Evolutionary conservation across 345 rosid species (phyloP).

Genomic region (Pugionium dolabratum): DNA sequence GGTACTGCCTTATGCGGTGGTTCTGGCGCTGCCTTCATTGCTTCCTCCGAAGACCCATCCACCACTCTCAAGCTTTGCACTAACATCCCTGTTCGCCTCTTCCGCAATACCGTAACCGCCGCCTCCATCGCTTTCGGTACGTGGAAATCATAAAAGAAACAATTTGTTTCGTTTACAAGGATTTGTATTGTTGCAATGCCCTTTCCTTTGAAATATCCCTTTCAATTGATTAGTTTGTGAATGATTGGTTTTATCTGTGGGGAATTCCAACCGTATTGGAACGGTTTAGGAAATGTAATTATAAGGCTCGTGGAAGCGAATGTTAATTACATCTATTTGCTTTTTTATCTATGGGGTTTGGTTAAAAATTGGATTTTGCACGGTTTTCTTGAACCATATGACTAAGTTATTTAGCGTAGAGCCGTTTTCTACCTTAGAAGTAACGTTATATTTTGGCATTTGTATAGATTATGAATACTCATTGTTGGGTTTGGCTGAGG

Average conservation of each 20-base stretch:
- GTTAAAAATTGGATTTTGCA: background rate
- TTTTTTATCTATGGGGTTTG: constrained; percentile 3
- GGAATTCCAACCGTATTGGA: background rate
- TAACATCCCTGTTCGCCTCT: constrained; percentile 68
- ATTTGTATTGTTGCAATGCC: constrained; percentile 2
- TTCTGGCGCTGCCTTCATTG: constrained; percentile 57
- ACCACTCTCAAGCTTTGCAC: constrained; percentile 75
- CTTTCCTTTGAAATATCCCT: too few species aligned
- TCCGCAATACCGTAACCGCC: constrained; percentile 70
- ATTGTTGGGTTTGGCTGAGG: constrained; percentile 77
- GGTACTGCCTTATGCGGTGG: constrained; percentile 66
- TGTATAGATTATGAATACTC: constrained; percentile 81
- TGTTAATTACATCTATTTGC: background rate
- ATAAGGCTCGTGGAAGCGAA: background rate
- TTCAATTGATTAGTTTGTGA: constrained; percentile 6
- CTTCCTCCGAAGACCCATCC: constrained; percentile 76
- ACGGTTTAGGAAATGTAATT: background rate
- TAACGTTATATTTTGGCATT: constrained; percentile 12
- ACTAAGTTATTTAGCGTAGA: background rate
- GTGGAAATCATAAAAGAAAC: background rate
- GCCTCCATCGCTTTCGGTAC: constrained; percentile 87
- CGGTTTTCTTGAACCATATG: background rate
- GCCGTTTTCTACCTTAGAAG: background rate
- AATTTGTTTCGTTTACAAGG: background rate
- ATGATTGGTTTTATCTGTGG: constrained; percentile 13